Percentiles rank a stretch among this genome's conserved stretches.
Conservation (phyloP, 306 rosid genomes). For the Trifolium pratense region DNA sequence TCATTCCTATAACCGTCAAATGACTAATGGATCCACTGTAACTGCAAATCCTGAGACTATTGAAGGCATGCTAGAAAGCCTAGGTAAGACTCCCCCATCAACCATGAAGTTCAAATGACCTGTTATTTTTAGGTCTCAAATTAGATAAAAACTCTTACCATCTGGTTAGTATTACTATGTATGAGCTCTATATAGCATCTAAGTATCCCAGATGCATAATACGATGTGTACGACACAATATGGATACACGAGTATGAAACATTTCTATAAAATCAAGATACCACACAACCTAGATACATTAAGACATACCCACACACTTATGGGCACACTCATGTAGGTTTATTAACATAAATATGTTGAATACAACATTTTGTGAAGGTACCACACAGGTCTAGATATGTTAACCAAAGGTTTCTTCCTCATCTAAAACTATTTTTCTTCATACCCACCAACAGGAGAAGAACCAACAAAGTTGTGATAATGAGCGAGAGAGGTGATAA, state of each 20-base stretch:
- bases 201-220: not conserved
- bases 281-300: not conserved
- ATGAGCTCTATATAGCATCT: slow-evolving; percentile 13
- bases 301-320: slow-evolving; percentile 1
- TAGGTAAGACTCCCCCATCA: slow-evolving; percentile 58
- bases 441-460: not conserved
- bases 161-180: not conserved
- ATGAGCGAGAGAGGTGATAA: not conserved
- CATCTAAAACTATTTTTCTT: slow-evolving; percentile 1
- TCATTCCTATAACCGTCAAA: slow-evolving; percentile 75
- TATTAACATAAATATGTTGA: not conserved
- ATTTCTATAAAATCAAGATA: not conserved
- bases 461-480: not conserved
- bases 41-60: slow-evolving; percentile 89
- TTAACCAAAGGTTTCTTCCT: not conserved
- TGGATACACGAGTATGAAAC: not conserved
- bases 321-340: not conserved
- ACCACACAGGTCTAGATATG: not conserved
- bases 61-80: slow-evolving; percentile 96
- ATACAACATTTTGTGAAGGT: not conserved
- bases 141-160: not conserved
- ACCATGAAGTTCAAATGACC: slow-evolving; percentile 16
- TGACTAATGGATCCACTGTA: slow-evolving; percentile 60
- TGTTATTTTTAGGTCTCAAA: slow-evolving; percentile 4
- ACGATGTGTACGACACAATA: not conserved